phyloP scores from a whole-genome alignment of 2,329 filamentous ascomycete species.

The Dactylellina parvicollis region DNA sequence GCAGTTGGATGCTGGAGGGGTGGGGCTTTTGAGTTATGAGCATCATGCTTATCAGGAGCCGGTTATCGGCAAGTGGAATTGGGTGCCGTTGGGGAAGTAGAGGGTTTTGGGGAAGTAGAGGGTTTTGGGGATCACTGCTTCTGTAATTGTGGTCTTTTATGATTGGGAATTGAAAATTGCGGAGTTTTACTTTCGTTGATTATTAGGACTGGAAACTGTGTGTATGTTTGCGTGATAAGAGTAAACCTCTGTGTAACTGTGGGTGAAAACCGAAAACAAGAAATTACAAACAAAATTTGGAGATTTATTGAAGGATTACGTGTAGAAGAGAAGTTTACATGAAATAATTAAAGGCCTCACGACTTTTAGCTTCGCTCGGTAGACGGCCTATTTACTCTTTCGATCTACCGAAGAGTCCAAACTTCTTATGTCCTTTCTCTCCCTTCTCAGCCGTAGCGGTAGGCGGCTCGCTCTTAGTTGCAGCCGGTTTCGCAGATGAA shows the following conservation, averaged over 20 bases:
- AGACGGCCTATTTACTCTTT: not conserved
- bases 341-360: too few species aligned
- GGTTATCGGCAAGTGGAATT: constrained; percentile 67
- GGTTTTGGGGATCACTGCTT: too few species aligned
- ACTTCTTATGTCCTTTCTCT: constrained; percentile 43
- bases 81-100: constrained; percentile 46
- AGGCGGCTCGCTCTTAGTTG: constrained; percentile 30
- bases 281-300: too few species aligned
- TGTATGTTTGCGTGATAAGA: too few species aligned
- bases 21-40: constrained; percentile 76
- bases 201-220: constrained; percentile 67
- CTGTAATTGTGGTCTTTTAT: too few species aligned
- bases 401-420: constrained; percentile 40
- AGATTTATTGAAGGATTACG: not conserved
- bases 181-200: constrained; percentile 87
- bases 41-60: constrained; percentile 81
- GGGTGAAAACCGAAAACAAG: too few species aligned
- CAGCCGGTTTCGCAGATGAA: constrained; percentile 5
- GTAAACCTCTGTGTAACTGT: too few species aligned
- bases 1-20: constrained; percentile 86
- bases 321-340: too few species aligned
- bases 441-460: constrained; percentile 32
- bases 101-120: not conserved
- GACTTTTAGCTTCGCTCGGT: too few species aligned
- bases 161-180: too few species aligned